Evolutionary conservation across 225 moss, liverwort and hornwort species (phyloP), one percentile per base, ranked within the genome.

Genomic region (Physcomitrellopsis africana): DNA sequence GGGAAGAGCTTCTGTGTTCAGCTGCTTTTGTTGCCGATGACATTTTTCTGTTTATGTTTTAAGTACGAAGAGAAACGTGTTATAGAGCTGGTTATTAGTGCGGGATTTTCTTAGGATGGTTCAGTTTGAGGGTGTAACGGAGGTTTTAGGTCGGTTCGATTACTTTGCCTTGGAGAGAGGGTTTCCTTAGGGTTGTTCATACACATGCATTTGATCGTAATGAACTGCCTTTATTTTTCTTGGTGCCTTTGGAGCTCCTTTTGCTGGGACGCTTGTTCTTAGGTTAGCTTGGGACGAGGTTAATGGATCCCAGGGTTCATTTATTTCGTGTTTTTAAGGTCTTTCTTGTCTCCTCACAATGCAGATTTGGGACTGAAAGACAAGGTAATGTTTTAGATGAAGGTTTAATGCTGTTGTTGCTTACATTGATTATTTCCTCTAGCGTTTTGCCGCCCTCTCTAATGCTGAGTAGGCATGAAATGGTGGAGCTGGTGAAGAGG

Each of bases 71-170:
- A 1, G 9, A 10, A 16, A 59, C 10, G 15, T 9, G 19, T 2
- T 60, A 11, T 32, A 15, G 37, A 46, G 48, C 17, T 22, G 7
- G 16, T 54, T 13, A 2, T 24, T 7, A 46, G 26, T 12, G 16
- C 5, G 1, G 17, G 26, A 18, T 9, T 10, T 58, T 3, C 3
- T 51, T 3, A 5, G 32, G 32, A 37, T 37, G 56, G 0, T 27
- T 59, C 1, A 3, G 0, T 3, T 62, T 10, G 46, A 48, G 58
- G 8, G n/a, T 11, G 17, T 19, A 10, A 3, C 37, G 1, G 15
- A 11, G 63, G 16, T 15, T 70, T 47, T 12, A 18, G 72, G 67
- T 68, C 65, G 52, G 53, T 74, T 60, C 52, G 8, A 55, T 44
- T 55, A 4, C 23, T 45, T 13, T 20, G 44, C 6, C 59, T 18